These are phyloP conservation scores for Sporothrix sp. DNA, from an alignment of 2,329 filamentous ascomycete genomes.

Conservation along the genomic window DNA sequence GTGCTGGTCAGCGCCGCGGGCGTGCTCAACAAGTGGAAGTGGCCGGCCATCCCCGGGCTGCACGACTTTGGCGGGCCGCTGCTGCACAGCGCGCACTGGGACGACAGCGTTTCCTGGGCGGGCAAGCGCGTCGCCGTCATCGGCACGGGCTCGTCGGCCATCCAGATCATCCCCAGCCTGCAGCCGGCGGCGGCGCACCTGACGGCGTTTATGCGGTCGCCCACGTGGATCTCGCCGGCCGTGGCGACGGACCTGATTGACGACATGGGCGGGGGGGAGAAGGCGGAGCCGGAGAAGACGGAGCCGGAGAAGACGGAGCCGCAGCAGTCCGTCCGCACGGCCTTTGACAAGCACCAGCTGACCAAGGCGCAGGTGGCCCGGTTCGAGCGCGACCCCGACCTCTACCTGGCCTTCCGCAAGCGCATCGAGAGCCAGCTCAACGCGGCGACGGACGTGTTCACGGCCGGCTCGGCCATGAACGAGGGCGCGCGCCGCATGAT, in stretches of 20 bases:
- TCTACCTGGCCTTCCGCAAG: conserved; percentile 4
- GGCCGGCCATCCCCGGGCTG: conserved; percentile 25
- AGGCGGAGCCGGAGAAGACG: not conserved
- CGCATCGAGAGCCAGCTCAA: conserved; percentile 1
- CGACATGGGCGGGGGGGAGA: not conserved
- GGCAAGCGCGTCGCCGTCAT: conserved; percentile 24
- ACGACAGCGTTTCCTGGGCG: conserved; percentile 14
- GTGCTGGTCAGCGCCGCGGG: conserved; percentile 17
- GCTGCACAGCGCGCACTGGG: conserved; percentile 24
- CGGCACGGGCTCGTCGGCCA: conserved; percentile 23
- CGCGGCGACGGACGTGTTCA: not conserved
- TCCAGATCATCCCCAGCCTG: conserved; percentile 23
- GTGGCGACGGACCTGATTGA: not conserved
- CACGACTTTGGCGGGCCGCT: conserved; percentile 22
- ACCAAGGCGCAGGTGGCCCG: not conserved
- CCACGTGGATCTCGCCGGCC: not conserved
- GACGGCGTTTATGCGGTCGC: not conserved
- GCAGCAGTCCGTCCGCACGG: not conserved
- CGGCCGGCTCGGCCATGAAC: not conserved
- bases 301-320: not conserved
- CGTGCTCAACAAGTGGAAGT: conserved; percentile 19
- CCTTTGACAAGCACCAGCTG: not conserved
- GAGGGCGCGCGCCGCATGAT: not conserved
- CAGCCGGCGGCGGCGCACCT: conserved; percentile 8
- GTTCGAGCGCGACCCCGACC: not conserved